Base-by-base conservation (phyloP, 2,329 filamentous ascomycete genomes). In the Fonsecaea pugnacius region DNA sequence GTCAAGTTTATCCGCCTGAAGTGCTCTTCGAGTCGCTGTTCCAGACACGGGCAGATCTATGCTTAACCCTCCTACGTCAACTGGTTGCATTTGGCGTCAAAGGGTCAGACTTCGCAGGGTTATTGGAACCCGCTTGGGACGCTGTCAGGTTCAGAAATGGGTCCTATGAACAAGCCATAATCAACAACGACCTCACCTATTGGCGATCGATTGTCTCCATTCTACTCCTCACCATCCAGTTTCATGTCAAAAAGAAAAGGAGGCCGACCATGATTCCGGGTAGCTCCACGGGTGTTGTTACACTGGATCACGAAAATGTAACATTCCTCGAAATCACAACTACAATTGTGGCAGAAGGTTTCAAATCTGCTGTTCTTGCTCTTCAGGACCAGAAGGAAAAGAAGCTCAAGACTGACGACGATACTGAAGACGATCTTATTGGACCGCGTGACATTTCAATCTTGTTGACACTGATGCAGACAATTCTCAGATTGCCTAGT, bases 401-500 rank as follows among this genome's bases (percentile, higher is more conserved):
- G 3, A 63, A 53, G 18, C 12, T 48, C 10, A 60, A 58, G 48
- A 36, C 30, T 9, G 51, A 51, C n/a, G 32, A 48, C 10, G 64
- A 63, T 14, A 63, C 66, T 1, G 48, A 51, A n/a, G 58, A 60
- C 46, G 51, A 52, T 21, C 82, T 85, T 18, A 85, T 88, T 58
- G 83, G 84, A 1, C 91, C 92, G 0, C 89, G 90, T 62, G 95
- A 99, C 74, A 87, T 99, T 69, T 89, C 89, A 2, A 87, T 98
- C 48, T 79, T 99, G 51, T 96, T 92, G 10, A 93, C 91, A 3
- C 89, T 98, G 51, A 80, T 98, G 40, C 93, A 97, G 76, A 91
- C 90, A 35, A 90, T 91, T 70, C 82, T 98, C 16, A 87, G 88
- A 67, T 85, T 96, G 33, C 91, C 92, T 0, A 88, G 89, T 54